Evolutionary conservation across 495 filamentous ascomycete genomes (phyloP).

Genomic region (Clohesyomyces aquaticus): DNA sequence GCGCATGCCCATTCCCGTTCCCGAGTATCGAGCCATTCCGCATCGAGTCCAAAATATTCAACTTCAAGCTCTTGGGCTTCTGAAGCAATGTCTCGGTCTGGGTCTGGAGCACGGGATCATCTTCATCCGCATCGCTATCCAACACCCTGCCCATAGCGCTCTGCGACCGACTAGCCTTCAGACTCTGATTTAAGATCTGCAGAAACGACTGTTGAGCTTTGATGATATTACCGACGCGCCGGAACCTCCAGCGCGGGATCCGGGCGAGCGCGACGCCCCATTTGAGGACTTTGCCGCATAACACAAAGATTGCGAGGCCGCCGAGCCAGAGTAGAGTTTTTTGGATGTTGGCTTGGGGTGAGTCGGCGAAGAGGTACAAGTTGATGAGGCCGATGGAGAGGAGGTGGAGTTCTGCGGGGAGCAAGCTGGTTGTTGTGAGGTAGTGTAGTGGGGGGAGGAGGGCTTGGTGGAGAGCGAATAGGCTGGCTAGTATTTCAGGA

Average conservation of each 20-base stretch:
- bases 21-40: neutral
- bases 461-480: constrained; percentile 86
- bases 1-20: constrained; percentile 16
- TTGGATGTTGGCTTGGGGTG: constrained; percentile 83
- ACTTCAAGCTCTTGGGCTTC: constrained; percentile 23
- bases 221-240: constrained; percentile 56
- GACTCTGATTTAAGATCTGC: constrained; percentile 54
- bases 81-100: too few species aligned
- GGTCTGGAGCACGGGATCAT: constrained; percentile 34
- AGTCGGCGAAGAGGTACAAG: constrained; percentile 72
- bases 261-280: constrained; percentile 86
- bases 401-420: constrained; percentile 84
- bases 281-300: constrained; percentile 73
- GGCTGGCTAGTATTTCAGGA: constrained; percentile 65
- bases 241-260: constrained; percentile 89
- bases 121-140: constrained; percentile 54
- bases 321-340: constrained; percentile 86
- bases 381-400: constrained; percentile 83
- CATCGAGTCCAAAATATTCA: constrained; percentile 25
- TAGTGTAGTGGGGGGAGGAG: constrained; percentile 73
- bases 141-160: constrained; percentile 50
- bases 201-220: constrained; percentile 56
- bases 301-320: constrained; percentile 72
- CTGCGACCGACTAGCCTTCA: constrained; percentile 12
- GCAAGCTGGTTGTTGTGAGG: constrained; percentile 83